phyloP scores from a whole-genome alignment of 805 yeast genomes.

The Metschnikowia hibisci region DNA sequence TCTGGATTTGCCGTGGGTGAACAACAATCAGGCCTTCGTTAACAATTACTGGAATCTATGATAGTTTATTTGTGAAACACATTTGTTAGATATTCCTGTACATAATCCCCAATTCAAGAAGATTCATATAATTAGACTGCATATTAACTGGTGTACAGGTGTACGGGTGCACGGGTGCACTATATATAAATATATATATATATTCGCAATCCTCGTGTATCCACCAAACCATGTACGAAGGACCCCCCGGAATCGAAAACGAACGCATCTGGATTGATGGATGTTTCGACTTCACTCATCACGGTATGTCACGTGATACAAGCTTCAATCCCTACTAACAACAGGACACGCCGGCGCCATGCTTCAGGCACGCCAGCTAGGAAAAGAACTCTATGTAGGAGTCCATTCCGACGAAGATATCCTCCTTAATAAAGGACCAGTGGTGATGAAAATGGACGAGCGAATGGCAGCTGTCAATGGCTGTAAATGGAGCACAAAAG shows the following conservation, averaged over 20 bases:
- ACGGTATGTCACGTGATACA: conserved; percentile 48
- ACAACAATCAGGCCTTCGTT: neutral
- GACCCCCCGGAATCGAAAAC: conserved; percentile 42
- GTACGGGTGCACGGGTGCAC: neutral
- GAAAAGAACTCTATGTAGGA: conserved; percentile 75
- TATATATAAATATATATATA: too few species aligned
- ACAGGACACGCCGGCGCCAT: conserved; percentile 88
- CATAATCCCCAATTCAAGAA: too few species aligned
- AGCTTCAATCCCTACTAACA: conserved; percentile 19
- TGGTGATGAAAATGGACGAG: conserved; percentile 83
- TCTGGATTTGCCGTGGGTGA: neutral
- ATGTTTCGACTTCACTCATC: conserved; percentile 96
- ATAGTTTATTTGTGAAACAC: too few species aligned
- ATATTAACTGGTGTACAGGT: neutral
- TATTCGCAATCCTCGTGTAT: neutral
- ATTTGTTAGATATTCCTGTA: too few species aligned
- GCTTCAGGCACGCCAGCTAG: conserved; percentile 84
- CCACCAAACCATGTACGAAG: conserved; percentile 30
- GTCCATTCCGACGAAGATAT: conserved; percentile 92
- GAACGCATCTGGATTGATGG: conserved; percentile 91
- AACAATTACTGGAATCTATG: too few species aligned
- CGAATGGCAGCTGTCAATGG: conserved; percentile 82
- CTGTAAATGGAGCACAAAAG: conserved; percentile 80
- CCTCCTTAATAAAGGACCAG: conserved; percentile 79
- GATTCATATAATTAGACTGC: too few species aligned